These are phyloP conservation scores for Candida ficus DNA, from an alignment of 805 yeast genomes.

Conservation along the genomic window DNA sequence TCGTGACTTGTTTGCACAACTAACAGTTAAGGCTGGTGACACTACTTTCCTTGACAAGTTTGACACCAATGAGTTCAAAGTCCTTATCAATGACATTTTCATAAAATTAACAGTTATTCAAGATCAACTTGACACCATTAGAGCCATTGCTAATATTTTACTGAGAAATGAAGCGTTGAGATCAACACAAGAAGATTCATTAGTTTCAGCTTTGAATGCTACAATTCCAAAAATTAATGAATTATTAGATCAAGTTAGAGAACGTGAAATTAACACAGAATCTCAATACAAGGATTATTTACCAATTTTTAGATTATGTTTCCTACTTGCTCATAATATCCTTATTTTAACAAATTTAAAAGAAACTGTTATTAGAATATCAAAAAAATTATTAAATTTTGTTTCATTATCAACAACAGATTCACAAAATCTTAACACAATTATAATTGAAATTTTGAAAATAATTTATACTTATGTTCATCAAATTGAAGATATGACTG, in stretches of 20 bases:
- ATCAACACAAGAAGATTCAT: background rate
- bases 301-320: constrained; percentile 24
- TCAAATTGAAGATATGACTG: constrained; percentile 20
- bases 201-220: background rate
- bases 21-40: constrained; percentile 15
- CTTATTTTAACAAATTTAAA: constrained; percentile 9
- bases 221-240: constrained; percentile 13
- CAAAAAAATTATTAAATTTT: constrained; percentile 23
- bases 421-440: constrained; percentile 17
- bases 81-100: constrained; percentile 11
- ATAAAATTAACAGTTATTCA: constrained; percentile 3
- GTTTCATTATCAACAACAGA: constrained; percentile 20
- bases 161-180: constrained; percentile 16
- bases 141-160: constrained; percentile 20
- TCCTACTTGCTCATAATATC: constrained; percentile 18
- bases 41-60: constrained; percentile 12
- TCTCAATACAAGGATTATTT: constrained; percentile 19
- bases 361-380: constrained; percentile 16
- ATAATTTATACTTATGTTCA: constrained; percentile 23
- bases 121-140: constrained; percentile 18
- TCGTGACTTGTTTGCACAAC: constrained; percentile 10
- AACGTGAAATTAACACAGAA: constrained; percentile 22
- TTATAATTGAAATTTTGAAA: constrained; percentile 25
- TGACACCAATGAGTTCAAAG: constrained; percentile 7
- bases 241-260: constrained; percentile 21